Percentiles rank a stretch among this genome's conserved stretches.
phyloP scores from a whole-genome alignment of 2,329 filamentous ascomycete species.

The Tolypocladium nubicola region DNA sequence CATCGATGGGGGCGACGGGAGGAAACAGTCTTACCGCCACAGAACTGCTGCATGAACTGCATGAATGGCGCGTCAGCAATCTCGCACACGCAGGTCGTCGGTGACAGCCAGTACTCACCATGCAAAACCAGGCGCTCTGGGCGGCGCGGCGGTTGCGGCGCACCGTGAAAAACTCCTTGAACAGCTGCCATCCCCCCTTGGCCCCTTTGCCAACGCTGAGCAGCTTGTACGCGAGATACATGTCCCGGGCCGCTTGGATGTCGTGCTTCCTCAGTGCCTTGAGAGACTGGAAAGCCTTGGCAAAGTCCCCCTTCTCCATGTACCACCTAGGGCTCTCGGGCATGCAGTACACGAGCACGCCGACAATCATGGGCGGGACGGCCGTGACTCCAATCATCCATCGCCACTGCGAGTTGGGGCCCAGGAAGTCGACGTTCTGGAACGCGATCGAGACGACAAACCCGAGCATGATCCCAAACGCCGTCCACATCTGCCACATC shows the following conservation, averaged over 20 bases:
- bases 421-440: slow-evolving; percentile 19
- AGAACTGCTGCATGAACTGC: slow-evolving; percentile 6
- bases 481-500: slow-evolving; percentile 47
- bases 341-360: slow-evolving; percentile 50
- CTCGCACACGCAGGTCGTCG: too few relatives aligned
- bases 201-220: slow-evolving; percentile 12
- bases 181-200: slow-evolving; percentile 27
- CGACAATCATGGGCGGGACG: slow-evolving; percentile 36
- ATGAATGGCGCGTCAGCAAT: background rate
- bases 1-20: background rate
- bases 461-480: slow-evolving; percentile 32
- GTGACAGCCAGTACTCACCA: slow-evolving; percentile 13
- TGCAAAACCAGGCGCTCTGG: slow-evolving; percentile 24
- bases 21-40: background rate
- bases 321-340: slow-evolving; percentile 49
- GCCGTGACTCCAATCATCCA: slow-evolving; percentile 52
- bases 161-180: slow-evolving; percentile 26
- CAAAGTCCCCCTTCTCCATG: slow-evolving; percentile 34
- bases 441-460: slow-evolving; percentile 25
- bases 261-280: slow-evolving; percentile 40
- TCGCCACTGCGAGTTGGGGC: slow-evolving; percentile 36
- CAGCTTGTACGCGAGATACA: slow-evolving; percentile 35
- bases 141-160: slow-evolving; percentile 24
- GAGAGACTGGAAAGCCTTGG: slow-evolving; percentile 41
- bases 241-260: slow-evolving; percentile 47